phyloP scores from a whole-genome alignment of 768 basidiomycete species.

The Naganishia vaughanmartiniae region DNA sequence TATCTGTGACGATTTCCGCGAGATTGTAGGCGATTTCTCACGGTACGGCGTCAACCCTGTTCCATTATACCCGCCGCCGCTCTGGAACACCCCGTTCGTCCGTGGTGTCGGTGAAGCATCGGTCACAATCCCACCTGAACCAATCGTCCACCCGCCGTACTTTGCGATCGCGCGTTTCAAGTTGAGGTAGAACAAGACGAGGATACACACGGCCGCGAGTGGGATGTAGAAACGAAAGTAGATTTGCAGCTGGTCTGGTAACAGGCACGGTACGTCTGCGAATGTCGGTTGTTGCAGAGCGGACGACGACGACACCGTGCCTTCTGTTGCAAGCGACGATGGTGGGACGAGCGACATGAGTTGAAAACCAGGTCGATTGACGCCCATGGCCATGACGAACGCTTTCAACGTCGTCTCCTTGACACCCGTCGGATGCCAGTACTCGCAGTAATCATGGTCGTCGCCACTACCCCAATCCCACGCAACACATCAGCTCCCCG shows the following conservation, averaged over 20 bases:
- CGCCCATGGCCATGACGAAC: constrained; percentile 83
- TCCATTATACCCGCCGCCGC: background rate
- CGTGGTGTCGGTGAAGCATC: constrained; percentile 13
- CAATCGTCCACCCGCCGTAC: constrained; percentile 26
- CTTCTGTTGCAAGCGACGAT: constrained; percentile 45
- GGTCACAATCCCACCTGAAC: background rate
- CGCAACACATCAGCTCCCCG: constrained; percentile 19
- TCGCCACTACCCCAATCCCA: constrained; percentile 70
- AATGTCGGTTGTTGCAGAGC: constrained; percentile 53
- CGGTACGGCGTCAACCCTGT: constrained; percentile 10
- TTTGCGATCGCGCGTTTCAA: constrained; percentile 11
- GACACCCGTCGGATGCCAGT: constrained; percentile 57
- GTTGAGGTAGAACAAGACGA: constrained; percentile 41
- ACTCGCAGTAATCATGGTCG: constrained; percentile 93
- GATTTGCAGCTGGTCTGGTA: constrained; percentile 80
- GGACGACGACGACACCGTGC: no score
- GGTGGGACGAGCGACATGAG: constrained; percentile 69
- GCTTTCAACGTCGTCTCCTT: constrained; percentile 85
- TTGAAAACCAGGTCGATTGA: constrained; percentile 81
- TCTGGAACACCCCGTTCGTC: background rate
- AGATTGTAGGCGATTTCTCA: constrained; percentile 13
- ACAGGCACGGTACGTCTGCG: constrained; percentile 67
- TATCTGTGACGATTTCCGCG: constrained; percentile 18
- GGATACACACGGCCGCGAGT: constrained; percentile 62
- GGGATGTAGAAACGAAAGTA: constrained; percentile 71